These are phyloP conservation scores for Phytopythium cucurbitacearum DNA, from an alignment of 352 stramenopile genomes.

Conservation along the genomic window DNA sequence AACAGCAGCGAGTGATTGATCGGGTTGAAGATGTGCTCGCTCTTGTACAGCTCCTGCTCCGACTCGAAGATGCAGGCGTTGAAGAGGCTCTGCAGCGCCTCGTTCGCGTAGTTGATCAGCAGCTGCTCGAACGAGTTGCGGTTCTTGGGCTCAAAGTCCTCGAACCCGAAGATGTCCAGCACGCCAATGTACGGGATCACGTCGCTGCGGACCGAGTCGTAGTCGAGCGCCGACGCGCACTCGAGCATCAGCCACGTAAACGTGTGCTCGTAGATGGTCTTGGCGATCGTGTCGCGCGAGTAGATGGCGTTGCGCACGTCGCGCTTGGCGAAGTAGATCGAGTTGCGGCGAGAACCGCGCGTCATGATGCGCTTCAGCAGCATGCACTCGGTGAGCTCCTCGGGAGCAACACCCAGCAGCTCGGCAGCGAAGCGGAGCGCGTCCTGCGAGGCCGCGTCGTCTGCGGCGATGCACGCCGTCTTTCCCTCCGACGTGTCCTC, in stretches of 20 bases:
- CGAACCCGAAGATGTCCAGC: conserved; percentile 92
- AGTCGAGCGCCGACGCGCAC: conserved; percentile 72
- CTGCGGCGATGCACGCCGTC: conserved; percentile 49
- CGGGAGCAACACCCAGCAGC: conserved; percentile 58
- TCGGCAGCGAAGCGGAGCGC: conserved; percentile 44
- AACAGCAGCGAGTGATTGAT: conserved; percentile 81
- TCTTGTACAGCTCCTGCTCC: conserved; percentile 80
- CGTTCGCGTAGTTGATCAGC: conserved; percentile 92
- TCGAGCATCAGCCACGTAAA: conserved; percentile 89
- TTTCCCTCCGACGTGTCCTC: conserved; percentile 73
- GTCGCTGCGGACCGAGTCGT: conserved; percentile 76
- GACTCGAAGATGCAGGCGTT: conserved; percentile 87
- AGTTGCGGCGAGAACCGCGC: conserved; percentile 61
- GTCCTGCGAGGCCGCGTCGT: conserved; percentile 42
- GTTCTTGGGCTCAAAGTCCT: conserved; percentile 87
- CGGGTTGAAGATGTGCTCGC: conserved; percentile 80
- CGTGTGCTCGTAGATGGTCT: conserved; percentile 86
- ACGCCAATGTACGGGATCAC: conserved; percentile 88
- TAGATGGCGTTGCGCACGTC: conserved; percentile 66
- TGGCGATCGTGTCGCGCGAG: conserved; percentile 86
- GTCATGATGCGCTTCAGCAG: conserved; percentile 81
- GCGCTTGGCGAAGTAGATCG: conserved; percentile 78
- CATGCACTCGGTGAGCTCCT: conserved; percentile 70
- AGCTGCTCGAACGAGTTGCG: conserved; percentile 91
- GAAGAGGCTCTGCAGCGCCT: conserved; percentile 88